phyloP scores from a whole-genome alignment of 2,329 filamentous ascomycete genomes.

The Achaetomium macrosporum region DNA sequence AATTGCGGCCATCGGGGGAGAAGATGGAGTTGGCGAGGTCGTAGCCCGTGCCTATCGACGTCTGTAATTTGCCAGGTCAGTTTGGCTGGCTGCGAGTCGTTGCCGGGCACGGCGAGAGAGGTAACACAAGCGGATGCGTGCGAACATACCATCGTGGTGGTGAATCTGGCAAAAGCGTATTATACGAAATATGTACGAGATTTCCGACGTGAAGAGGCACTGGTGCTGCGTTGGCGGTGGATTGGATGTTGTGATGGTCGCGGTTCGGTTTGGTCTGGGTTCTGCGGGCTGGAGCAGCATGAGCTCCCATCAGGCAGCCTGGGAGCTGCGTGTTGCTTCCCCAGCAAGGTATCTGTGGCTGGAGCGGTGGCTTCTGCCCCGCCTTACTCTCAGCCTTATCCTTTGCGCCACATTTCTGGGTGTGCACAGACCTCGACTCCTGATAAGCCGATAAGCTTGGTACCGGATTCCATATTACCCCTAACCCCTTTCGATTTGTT shows the following conservation, averaged over 20 bases:
- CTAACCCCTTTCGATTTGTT: background rate
- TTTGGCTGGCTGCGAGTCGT: background rate
- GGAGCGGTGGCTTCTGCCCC: conserved; percentile 11
- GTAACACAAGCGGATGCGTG: background rate
- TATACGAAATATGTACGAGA: background rate
- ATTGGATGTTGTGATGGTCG: conserved; percentile 9
- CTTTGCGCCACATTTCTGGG: background rate
- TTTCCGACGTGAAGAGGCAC: background rate
- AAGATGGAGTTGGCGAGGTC: conserved; percentile 99
- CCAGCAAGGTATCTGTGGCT: conserved; percentile 15
- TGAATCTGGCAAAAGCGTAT: conserved; percentile 3
- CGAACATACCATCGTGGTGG: conserved; percentile 19
- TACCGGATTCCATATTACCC: background rate
- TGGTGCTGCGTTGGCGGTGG: conserved; percentile 1
- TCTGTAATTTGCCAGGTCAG: conserved; percentile 50
- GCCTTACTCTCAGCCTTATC: conserved; percentile 12
- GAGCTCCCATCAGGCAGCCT: conserved; percentile 36
- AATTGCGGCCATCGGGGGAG: conserved; percentile 97
- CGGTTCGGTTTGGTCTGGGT: conserved; percentile 10
- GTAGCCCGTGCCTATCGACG: conserved; percentile 99
- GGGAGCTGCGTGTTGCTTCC: conserved; percentile 35
- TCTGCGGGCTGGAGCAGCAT: conserved; percentile 15
- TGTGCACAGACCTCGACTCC: background rate
- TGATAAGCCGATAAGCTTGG: conserved; percentile 1
- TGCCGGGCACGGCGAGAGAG: background rate